These are phyloP conservation scores for Lasiodiplodia theobromae DNA, from an alignment of 2,329 filamentous ascomycete genomes.

Conservation along the genomic window DNA sequence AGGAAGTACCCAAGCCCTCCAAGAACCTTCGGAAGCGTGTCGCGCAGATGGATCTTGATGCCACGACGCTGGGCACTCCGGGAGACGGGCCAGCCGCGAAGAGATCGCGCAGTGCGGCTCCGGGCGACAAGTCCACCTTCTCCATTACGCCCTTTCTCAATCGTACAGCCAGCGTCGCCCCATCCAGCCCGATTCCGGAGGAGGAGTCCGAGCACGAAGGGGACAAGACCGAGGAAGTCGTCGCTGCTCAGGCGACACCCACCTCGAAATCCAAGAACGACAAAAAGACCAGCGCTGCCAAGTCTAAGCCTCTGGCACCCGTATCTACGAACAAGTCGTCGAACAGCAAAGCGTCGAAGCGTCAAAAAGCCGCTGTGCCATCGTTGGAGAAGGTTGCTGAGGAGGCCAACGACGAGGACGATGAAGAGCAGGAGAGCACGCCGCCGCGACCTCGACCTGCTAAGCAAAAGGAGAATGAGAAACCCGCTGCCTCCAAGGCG, in stretches of 20 bases:
- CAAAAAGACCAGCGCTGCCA: constrained; percentile 39
- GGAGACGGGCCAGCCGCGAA: constrained; percentile 56
- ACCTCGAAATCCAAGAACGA: constrained; percentile 41
- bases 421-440: constrained; percentile 49
- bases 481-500: constrained; percentile 31
- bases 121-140: constrained; percentile 89
- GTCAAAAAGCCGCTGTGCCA: constrained; percentile 47
- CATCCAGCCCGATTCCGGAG: constrained; percentile 50
- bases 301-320: constrained; percentile 53
- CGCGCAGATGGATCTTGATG: constrained; percentile 55
- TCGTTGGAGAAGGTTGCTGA: constrained; percentile 54
- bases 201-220: constrained; percentile 37
- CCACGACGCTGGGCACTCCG: constrained; percentile 56
- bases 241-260: constrained; percentile 40
- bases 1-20: constrained; percentile 37
- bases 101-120: constrained; percentile 60
- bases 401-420: constrained; percentile 48
- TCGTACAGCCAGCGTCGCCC: constrained; percentile 68
- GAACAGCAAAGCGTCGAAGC: constrained; percentile 47
- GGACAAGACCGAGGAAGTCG: constrained; percentile 37
- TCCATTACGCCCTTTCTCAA: constrained; percentile 95
- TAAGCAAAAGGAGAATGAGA: constrained; percentile 39
- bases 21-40: constrained; percentile 54
- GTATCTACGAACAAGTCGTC: constrained; percentile 55
- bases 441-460: constrained; percentile 36